A percentile compares a stretch with the other conserved stretches of the same genome.
Conservation (phyloP, 768 basidiomycete genomes). For the Naganishia randhawae region DNA sequence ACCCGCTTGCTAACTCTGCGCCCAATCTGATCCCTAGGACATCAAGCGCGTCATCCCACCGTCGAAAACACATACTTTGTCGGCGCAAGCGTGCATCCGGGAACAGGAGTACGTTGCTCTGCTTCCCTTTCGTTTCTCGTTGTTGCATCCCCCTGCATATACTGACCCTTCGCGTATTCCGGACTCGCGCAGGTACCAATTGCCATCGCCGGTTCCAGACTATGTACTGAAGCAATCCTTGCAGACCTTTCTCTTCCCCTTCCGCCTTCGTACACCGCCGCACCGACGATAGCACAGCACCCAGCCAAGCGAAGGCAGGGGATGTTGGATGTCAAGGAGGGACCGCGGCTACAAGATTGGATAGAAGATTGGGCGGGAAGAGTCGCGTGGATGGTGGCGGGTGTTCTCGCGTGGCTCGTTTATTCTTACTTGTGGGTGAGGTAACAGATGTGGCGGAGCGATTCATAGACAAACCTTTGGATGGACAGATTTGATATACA, state of each 20-base stretch:
- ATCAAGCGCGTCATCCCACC: slow-evolving; percentile 47
- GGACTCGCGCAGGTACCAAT: slow-evolving; percentile 52
- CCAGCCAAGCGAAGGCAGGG: not conserved
- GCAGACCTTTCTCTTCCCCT: slow-evolving; percentile 39
- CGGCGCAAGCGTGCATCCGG: slow-evolving; percentile 54
- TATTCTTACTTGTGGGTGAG: slow-evolving; percentile 1
- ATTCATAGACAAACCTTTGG: too few relatives aligned
- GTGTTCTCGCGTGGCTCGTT: not conserved
- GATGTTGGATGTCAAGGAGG: slow-evolving; percentile 25
- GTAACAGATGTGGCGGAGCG: too few relatives aligned
- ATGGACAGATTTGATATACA: too few relatives aligned
- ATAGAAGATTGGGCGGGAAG: slow-evolving; percentile 19
- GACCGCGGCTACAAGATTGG: slow-evolving; percentile 7
- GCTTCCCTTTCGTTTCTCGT: too few relatives aligned
- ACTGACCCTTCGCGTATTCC: not conserved
- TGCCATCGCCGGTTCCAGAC: slow-evolving; percentile 51
- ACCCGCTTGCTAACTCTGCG: not conserved
- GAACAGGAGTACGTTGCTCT: slow-evolving; percentile 46
- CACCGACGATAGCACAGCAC: too few relatives aligned
- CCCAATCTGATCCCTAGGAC: slow-evolving; percentile 17
- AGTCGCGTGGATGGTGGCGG: slow-evolving; percentile 13
- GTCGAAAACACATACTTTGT: slow-evolving; percentile 53
- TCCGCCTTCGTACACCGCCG: slow-evolving; percentile 33
- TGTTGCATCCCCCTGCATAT: too few relatives aligned
- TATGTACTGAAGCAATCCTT: slow-evolving; percentile 50